Conservation (phyloP, 2,329 filamentous ascomycete species). For the Botrytis galanthina region DNA sequence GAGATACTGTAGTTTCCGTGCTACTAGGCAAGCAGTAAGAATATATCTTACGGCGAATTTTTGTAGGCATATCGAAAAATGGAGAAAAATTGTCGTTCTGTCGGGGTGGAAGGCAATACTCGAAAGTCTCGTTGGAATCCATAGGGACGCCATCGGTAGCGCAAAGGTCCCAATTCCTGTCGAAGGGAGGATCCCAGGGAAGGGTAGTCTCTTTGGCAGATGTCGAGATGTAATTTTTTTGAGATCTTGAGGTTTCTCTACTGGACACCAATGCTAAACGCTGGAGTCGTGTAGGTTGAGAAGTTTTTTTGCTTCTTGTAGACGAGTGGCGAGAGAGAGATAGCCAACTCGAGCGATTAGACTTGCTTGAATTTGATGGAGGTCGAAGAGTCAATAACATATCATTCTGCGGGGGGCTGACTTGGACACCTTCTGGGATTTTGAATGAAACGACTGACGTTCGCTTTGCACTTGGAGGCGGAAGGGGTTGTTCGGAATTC, state of each 20-base stretch:
- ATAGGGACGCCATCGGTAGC: neutral
- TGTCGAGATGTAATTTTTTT: neutral
- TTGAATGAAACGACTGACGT: conserved; percentile 15
- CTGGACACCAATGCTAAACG: neutral
- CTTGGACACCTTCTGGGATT: neutral
- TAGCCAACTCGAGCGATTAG: conserved; percentile 8
- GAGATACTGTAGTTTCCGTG: conserved; percentile 29
- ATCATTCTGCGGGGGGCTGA: neutral
- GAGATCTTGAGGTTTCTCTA: neutral
- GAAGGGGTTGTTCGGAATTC: neutral
- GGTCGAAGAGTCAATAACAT: neutral
- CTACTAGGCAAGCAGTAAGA: conserved; percentile 28
- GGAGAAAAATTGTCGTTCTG: neutral
- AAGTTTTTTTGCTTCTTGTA: neutral
- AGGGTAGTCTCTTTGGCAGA: conserved; percentile 9
- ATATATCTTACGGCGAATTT: conserved; percentile 34
- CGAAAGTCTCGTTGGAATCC: neutral
- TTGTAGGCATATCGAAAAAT: conserved; percentile 27
- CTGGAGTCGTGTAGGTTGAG: neutral
- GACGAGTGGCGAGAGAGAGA: conserved; percentile 11
- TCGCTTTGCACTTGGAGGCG: neutral
- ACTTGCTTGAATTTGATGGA: conserved; percentile 4
- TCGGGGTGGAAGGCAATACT: conserved; percentile 1
- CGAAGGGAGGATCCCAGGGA: conserved; percentile 16
- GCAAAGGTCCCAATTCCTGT: conserved; percentile 26